Evolutionary conservation across 129 eudicot genomes (phyloP).

Genomic region (Helichrysum umbraculigerum): DNA sequence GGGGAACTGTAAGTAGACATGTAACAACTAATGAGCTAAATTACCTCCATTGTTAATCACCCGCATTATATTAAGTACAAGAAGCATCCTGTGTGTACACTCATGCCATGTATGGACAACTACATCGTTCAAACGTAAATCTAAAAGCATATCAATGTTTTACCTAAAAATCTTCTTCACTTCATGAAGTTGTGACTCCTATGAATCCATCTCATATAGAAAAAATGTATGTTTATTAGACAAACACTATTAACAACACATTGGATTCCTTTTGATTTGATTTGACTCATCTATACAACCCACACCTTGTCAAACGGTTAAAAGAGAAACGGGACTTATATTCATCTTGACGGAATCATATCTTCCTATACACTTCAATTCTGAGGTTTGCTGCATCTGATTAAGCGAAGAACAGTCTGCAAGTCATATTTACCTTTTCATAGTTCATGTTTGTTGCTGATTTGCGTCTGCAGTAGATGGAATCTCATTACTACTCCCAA

Average conservation of each 20-base stretch:
- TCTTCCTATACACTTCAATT: conserved; percentile 11
- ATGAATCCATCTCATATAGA: background rate
- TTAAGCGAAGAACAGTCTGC: background rate
- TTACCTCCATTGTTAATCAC: background rate
- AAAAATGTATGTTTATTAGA: conserved; percentile 31
- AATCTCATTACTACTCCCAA: conserved; percentile 38
- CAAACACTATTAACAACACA: conserved; percentile 28
- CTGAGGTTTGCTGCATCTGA: background rate
- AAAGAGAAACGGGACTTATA: background rate
- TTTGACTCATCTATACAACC: conserved; percentile 30
- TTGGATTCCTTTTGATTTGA: conserved; percentile 7
- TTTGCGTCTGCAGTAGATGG: conserved; percentile 37
- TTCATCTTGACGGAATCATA: conserved; percentile 15
- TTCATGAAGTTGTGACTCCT: background rate
- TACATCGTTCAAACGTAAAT: background rate
- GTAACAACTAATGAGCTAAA: background rate
- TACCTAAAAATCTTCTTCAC: background rate
- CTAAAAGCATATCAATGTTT: background rate
- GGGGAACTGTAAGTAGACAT: background rate
- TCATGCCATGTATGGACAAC: background rate
- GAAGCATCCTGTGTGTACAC: background rate
- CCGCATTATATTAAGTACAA: background rate
- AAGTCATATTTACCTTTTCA: conserved; percentile 7
- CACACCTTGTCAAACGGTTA: conserved; percentile 28
- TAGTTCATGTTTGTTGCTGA: conserved; percentile 40